Evolutionary conservation across 805 yeast genomes (phyloP).

Genomic region (Metschnikowia drakensbergensis): DNA sequence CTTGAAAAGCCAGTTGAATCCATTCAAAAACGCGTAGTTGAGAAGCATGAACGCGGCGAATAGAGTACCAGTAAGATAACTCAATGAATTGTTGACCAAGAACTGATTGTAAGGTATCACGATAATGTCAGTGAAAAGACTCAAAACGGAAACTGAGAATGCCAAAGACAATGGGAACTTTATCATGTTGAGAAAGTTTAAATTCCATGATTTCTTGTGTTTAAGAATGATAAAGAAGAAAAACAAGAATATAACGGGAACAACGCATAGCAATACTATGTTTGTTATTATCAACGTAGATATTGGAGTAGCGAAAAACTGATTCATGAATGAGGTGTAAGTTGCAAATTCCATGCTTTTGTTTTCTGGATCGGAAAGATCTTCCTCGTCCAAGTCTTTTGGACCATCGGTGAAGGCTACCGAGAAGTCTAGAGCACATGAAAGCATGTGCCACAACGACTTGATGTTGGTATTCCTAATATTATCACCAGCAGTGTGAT

Average conservation of each 20-base stretch:
- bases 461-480: conserved; percentile 59
- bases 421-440: conserved; percentile 61
- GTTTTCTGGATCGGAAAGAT: background rate
- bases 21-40: conserved; percentile 55
- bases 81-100: conserved; percentile 39
- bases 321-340: conserved; percentile 62
- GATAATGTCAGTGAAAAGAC: conserved; percentile 20
- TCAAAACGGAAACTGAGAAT: conserved; percentile 37
- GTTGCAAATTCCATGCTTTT: conserved; percentile 43
- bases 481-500: conserved; percentile 75
- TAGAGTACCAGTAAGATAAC: conserved; percentile 35
- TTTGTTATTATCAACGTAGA: conserved; percentile 49
- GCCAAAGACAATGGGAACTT: conserved; percentile 51
- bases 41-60: conserved; percentile 47
- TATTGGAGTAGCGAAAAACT: conserved; percentile 53
- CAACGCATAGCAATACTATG: conserved; percentile 45
- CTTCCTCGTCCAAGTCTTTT: conserved; percentile 29
- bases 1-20: conserved; percentile 32
- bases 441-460: conserved; percentile 83
- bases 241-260: conserved; percentile 52
- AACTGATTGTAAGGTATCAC: conserved; percentile 26
- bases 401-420: conserved; percentile 34
- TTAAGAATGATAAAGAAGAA: conserved; percentile 46
- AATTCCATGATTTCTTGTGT: conserved; percentile 46
- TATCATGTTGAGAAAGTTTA: conserved; percentile 38